Evolutionary conservation across 495 filamentous ascomycete species (phyloP).

Genomic region (Penicillium argentinense): DNA sequence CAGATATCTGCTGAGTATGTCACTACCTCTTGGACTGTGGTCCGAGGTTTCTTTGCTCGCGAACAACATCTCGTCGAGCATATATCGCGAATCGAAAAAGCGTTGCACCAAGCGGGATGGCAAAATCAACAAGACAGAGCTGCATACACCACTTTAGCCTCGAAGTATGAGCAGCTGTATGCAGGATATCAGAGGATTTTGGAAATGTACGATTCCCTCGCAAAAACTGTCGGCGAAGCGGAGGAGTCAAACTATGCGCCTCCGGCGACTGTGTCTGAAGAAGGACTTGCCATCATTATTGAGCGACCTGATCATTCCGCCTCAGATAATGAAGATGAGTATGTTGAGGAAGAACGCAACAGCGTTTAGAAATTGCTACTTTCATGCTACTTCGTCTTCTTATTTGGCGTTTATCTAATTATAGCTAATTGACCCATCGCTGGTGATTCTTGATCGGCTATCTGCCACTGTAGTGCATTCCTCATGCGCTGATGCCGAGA

Average conservation of each 20-base stretch:
- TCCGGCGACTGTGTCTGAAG: not conserved
- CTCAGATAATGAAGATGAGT: not conserved
- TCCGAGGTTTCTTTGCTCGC: not conserved
- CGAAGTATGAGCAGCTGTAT: not conserved
- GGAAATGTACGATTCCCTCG: not conserved
- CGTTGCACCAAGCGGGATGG: not conserved
- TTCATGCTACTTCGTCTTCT: no score
- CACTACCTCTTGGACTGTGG: not conserved
- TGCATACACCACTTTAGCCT: not conserved
- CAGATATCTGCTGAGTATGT: not conserved
- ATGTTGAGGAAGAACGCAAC: not conserved
- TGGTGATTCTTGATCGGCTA: not conserved
- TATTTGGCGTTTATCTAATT: not conserved
- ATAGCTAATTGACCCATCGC: not conserved
- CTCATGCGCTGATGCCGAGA: no score
- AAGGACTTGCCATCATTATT: not conserved
- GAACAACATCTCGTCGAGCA: not conserved
- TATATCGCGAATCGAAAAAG: not conserved
- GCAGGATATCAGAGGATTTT: not conserved
- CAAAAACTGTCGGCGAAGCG: not conserved
- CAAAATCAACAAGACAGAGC: not conserved
- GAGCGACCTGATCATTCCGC: not conserved
- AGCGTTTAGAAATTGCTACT: not conserved
- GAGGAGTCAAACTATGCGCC: not conserved
- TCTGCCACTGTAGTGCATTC: no score